A percentile compares a stretch with the other conserved stretches of the same genome.
Conservation (phyloP, 176 grass and related monocot genomes). For the Dendrocalamus sinicus region DNA sequence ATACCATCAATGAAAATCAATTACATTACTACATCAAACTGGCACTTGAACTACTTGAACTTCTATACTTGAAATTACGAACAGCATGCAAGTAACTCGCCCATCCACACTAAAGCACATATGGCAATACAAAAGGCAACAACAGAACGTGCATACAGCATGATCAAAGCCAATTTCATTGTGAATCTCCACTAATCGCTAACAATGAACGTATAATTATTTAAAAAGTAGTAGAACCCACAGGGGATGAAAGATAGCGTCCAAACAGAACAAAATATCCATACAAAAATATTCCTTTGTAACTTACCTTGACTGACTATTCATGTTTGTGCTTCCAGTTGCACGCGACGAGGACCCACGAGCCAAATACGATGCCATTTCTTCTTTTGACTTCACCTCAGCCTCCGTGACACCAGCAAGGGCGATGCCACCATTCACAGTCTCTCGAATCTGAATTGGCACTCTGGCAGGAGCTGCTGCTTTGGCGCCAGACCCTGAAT, state of each 20-base stretch:
- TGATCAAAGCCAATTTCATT: neutral
- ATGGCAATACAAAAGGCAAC: conserved; percentile 10
- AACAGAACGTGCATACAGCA: neutral
- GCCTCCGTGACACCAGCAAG: conserved; percentile 91
- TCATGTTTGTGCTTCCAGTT: conserved; percentile 83
- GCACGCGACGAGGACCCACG: conserved; percentile 80
- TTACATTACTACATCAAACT: conserved; percentile 10
- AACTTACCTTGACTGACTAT: conserved; percentile 54
- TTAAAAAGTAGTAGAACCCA: neutral
- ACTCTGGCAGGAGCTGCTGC: conserved; percentile 58
- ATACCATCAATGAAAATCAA: neutral
- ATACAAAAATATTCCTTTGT: neutral
- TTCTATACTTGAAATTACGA: neutral
- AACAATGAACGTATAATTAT: neutral
- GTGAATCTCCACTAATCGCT: neutral
- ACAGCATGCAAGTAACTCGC: neutral
- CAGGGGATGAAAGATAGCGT: neutral
- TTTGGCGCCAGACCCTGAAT: conserved; percentile 56
- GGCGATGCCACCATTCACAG: conserved; percentile 74
- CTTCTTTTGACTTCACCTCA: conserved; percentile 91
- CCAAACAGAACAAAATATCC: neutral
- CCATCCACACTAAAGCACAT: neutral
- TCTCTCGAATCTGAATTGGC: conserved; percentile 98
- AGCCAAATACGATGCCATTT: conserved; percentile 77
- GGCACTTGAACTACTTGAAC: conserved; percentile 7